phyloP scores from a whole-genome alignment of 192 early-diverging fungal genomes.

The Coemansia sp. region DNA sequence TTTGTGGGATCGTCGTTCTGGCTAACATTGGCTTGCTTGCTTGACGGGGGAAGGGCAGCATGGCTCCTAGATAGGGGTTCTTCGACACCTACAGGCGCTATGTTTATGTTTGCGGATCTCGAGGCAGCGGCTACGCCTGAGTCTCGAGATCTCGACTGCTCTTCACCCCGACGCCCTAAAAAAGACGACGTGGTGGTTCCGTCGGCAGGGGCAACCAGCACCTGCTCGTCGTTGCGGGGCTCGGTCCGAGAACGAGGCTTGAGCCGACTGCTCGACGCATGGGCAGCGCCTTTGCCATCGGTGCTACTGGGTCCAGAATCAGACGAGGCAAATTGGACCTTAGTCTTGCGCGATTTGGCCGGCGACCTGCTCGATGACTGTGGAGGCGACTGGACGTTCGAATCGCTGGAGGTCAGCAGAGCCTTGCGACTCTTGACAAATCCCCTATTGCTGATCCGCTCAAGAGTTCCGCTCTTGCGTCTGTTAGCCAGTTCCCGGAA shows the following conservation, averaged over 20 bases:
- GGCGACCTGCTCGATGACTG: conserved; percentile 5
- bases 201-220: background rate
- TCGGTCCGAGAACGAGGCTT: background rate
- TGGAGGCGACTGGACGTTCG: conserved; percentile 5
- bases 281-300: background rate
- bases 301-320: background rate
- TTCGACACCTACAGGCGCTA: background rate
- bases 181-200: conserved; percentile 23
- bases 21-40: background rate
- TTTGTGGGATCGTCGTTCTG: background rate
- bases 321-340: conserved; percentile 19
- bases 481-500: conserved; percentile 41
- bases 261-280: background rate
- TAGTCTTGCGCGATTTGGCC: conserved; percentile 4
- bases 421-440: conserved; percentile 46
- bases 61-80: conserved; percentile 2
- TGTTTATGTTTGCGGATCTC: conserved; percentile 1
- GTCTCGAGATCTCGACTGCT: background rate
- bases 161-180: conserved; percentile 51
- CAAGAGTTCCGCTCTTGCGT: conserved; percentile 54
- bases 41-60: conserved; percentile 6
- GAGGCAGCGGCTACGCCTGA: background rate
- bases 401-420: conserved; percentile 32
- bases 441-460: conserved; percentile 45
- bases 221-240: background rate